A percentile compares a stretch with the other conserved stretches of the same genome.
Evolutionary conservation across 805 yeast species (phyloP).

Genomic region (Candida coleopterorum): DNA sequence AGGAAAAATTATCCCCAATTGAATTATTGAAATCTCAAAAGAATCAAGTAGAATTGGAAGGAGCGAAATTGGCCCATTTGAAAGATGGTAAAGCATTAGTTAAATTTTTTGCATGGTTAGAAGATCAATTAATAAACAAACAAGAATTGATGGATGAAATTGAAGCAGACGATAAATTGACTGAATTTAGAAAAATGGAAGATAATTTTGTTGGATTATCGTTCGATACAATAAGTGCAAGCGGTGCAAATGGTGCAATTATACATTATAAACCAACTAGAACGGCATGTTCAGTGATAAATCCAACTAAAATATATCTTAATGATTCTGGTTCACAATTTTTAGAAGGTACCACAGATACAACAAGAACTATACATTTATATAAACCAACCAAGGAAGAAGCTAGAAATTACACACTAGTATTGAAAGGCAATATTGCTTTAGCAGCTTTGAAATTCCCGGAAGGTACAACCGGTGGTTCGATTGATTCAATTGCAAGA

Average conservation of each 20-base stretch:
- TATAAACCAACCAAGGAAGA: slow-evolving; percentile 43
- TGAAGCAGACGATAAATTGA: slow-evolving; percentile 49
- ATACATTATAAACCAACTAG: slow-evolving; percentile 66
- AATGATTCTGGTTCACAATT: slow-evolving; percentile 60
- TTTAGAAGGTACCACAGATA: slow-evolving; percentile 62
- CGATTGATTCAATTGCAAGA: slow-evolving; percentile 55
- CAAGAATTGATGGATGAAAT: slow-evolving; percentile 49
- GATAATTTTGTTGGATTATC: slow-evolving; percentile 57
- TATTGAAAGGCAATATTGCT: slow-evolving; percentile 53
- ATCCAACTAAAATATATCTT: slow-evolving; percentile 49
- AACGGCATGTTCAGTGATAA: slow-evolving; percentile 40
- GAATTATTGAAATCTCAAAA: slow-evolving; percentile 51
- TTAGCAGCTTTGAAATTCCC: slow-evolving; percentile 50
- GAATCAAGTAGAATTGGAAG: slow-evolving; percentile 44
- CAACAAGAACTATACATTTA: slow-evolving; percentile 58
- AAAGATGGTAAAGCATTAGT: slow-evolving; percentile 57
- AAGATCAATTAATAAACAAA: slow-evolving; percentile 41
- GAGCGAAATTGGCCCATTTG: slow-evolving; percentile 49
- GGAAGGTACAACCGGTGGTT: slow-evolving; percentile 48
- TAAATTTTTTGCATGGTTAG: slow-evolving; percentile 55
- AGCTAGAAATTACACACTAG: slow-evolving; percentile 48
- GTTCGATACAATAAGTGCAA: slow-evolving; percentile 68
- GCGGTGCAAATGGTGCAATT: slow-evolving; percentile 74
- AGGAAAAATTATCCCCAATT: slow-evolving; percentile 34
- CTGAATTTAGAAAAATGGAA: slow-evolving; percentile 35